phyloP scores from a whole-genome alignment of 768 basidiomycete genomes.

The Tulasnella sp. region DNA sequence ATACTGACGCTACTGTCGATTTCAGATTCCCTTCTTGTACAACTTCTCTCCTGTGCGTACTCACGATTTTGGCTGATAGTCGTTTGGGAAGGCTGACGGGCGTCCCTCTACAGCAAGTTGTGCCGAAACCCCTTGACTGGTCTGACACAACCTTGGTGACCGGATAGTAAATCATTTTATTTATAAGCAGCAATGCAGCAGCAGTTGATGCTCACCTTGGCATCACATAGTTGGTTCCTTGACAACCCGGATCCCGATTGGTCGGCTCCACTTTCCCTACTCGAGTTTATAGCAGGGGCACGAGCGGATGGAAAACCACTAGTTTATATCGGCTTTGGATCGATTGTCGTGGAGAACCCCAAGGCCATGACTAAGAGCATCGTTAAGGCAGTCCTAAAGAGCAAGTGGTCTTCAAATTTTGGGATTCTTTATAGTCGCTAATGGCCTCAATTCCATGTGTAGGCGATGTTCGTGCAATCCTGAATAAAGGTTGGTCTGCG shows the following conservation, averaged over 20 bases:
- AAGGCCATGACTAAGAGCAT: slow-evolving; percentile 43
- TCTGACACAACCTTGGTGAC: slow-evolving; percentile 45
- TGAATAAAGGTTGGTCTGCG: slow-evolving; percentile 57
- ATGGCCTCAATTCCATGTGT: not conserved
- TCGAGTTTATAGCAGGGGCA: slow-evolving; percentile 47
- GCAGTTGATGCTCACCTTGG: too few relatives aligned
- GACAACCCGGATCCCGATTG: slow-evolving; percentile 51
- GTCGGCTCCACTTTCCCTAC: slow-evolving; percentile 39
- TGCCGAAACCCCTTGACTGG: slow-evolving; percentile 63
- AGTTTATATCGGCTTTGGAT: slow-evolving; percentile 64
- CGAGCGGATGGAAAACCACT: slow-evolving; percentile 43
- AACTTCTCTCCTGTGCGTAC: slow-evolving; percentile 46
- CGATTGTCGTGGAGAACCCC: slow-evolving; percentile 54
- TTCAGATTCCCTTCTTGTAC: slow-evolving; percentile 44
- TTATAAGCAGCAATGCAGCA: too few relatives aligned
- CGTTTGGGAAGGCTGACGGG: not conserved
- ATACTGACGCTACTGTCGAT: not conserved
- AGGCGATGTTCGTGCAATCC: slow-evolving; percentile 55
- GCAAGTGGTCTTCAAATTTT: slow-evolving; percentile 27
- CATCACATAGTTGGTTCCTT: slow-evolving; percentile 45
- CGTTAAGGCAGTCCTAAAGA: slow-evolving; percentile 48
- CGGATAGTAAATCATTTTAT: slow-evolving; percentile 36
- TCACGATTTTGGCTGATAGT: not conserved
- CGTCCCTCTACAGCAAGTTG: slow-evolving; percentile 34
- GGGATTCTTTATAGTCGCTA: not conserved